Evolutionary conservation across 768 basidiomycete genomes (phyloP).

Genomic region (Termitomyces sp.): DNA sequence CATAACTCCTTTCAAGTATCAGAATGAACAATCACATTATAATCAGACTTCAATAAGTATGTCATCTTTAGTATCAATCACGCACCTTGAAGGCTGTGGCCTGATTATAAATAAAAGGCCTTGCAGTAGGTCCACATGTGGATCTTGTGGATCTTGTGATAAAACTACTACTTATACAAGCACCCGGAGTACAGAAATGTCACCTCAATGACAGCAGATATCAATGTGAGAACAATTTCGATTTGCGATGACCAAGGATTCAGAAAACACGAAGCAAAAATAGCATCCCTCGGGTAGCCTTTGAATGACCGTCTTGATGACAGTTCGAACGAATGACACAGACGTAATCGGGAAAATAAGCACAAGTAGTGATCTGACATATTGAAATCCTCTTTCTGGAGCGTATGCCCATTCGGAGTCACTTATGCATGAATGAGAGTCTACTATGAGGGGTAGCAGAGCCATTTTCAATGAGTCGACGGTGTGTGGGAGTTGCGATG

Average conservation of each 20-base stretch:
- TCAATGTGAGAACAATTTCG: neutral
- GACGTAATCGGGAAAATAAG: no score
- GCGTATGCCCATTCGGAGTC: slow-evolving; percentile 37
- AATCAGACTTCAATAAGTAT: neutral
- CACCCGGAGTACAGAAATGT: no score
- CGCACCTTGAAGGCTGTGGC: neutral
- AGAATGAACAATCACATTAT: no score
- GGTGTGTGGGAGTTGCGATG: slow-evolving; percentile 31
- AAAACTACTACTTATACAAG: no score
- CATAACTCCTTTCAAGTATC: no score
- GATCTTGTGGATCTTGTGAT: no score
- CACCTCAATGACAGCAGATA: neutral
- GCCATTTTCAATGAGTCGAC: neutral
- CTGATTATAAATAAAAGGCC: neutral
- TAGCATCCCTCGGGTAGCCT: no score
- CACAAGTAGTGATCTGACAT: slow-evolving; percentile 26
- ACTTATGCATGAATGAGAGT: slow-evolving; percentile 35
- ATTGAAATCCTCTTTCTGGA: slow-evolving; percentile 39
- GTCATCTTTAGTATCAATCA: no score
- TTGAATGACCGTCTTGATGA: no score
- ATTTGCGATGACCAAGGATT: neutral
- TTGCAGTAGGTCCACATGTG: no score
- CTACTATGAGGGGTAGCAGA: slow-evolving; percentile 39
- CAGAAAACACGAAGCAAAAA: neutral
- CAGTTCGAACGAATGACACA: no score